Base-by-base conservation (phyloP, 768 basidiomycete species). In the Suillus paluster region DNA sequence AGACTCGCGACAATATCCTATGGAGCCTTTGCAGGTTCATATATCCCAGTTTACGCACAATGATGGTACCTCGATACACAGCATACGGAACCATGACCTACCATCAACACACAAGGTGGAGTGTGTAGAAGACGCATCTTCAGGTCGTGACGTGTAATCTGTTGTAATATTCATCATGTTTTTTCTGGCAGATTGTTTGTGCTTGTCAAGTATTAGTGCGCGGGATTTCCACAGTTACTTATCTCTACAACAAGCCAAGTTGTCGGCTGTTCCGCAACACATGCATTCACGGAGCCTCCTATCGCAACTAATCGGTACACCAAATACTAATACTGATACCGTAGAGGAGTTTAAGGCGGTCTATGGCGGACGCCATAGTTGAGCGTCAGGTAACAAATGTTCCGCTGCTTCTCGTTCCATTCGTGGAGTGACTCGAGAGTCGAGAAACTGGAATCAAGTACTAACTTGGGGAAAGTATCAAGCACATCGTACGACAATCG, bases 21-120 rank as follows among this genome's bases (percentile, higher is more conserved):
- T 57, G 57, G 25, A 57, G 5, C 57, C 41, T 30, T 41, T 57
- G n/a, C 57, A 45, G 41, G 57, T 57, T 21, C 57, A 57, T 34
- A 57, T 57, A 30, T 57, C 57, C 33, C 57, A 30, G 12, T 30
- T 57, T 25, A 57, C 41, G 10, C 41, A 57, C 9, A 46, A 10
- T 27, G 25, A 30, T 5, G 23, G 23, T 8, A 42, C 23, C n/a
- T 21, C 11, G 30, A 14, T 11, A 12, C 19, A 52, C n/a, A 11
- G 5, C 45, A 15, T 15, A 25, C 23, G 14, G 45, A 23, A 11
- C 25, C 23, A 25, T 19, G 19, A 34, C 19, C n/a, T n/a, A 21
- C n/a, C 30, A 52, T 52, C n/a, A 19, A 33, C 50, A 33, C 21
- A 12, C 50, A 33, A 33, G 19, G 23, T 46, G 23, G 14, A 25